Evolutionary conservation across 495 filamentous ascomycete genomes (phyloP).

Genomic region (Penicillium canescens): DNA sequence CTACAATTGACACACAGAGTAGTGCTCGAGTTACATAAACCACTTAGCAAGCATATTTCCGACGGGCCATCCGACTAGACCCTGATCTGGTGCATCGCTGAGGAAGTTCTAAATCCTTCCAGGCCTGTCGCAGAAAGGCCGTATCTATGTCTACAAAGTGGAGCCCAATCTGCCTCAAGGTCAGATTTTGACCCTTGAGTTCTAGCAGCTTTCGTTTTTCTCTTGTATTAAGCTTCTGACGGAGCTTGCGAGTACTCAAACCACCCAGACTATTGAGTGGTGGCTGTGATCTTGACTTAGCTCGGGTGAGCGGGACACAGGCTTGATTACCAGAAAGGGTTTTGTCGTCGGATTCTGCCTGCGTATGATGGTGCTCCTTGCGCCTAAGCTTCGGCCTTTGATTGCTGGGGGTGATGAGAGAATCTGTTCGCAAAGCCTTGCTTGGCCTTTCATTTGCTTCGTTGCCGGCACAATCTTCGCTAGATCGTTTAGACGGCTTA

Average conservation of each 20-base stretch:
- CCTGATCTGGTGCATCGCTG: constrained; percentile 13
- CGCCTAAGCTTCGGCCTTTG: not conserved
- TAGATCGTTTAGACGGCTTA: not conserved
- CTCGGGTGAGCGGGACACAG: not conserved
- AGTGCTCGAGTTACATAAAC: too few relatives aligned
- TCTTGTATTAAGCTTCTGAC: not conserved
- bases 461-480: not conserved
- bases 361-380: not conserved
- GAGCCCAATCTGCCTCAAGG: constrained; percentile 4
- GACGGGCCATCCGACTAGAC: not conserved
- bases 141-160: constrained; percentile 10
- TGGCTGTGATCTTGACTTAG: too few relatives aligned
- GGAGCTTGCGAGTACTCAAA: not conserved
- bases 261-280: too few relatives aligned
- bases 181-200: constrained; percentile 1
- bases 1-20: too few relatives aligned
- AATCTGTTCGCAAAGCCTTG: constrained; percentile 1
- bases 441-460: constrained; percentile 1
- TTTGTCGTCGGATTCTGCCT: not conserved
- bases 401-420: not conserved
- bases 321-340: not conserved
- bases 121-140: constrained; percentile 8
- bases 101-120: constrained; percentile 8
- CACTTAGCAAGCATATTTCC: too few relatives aligned
- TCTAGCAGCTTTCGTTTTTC: constrained; percentile 1